Evolutionary conservation across 2,329 filamentous ascomycete genomes (phyloP).

Genomic region (Corniculantispora saksenae): DNA sequence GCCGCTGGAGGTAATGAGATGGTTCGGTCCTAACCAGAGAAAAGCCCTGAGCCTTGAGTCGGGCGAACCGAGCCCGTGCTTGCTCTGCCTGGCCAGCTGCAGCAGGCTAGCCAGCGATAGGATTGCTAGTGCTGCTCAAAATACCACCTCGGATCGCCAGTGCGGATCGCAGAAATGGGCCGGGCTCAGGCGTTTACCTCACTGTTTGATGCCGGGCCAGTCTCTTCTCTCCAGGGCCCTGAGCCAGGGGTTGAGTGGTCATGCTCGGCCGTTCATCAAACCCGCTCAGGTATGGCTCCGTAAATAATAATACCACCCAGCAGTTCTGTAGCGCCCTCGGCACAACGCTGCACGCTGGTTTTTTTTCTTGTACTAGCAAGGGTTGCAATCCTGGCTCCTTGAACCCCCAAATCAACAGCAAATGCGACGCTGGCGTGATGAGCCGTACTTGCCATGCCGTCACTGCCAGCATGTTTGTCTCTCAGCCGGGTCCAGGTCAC

Average conservation of each 20-base stretch:
- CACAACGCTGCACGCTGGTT: not conserved
- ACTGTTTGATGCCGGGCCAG: not conserved
- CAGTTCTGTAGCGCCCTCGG: slow-evolving; percentile 1
- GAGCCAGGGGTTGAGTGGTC: slow-evolving; percentile 1
- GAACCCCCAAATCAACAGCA: not conserved
- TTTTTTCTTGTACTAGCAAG: slow-evolving; percentile 3
- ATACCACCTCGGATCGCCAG: slow-evolving; percentile 18
- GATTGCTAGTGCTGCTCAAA: slow-evolving; percentile 4
- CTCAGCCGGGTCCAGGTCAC: not conserved
- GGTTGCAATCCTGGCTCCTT: too few relatives aligned
- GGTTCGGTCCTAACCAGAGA: not conserved
- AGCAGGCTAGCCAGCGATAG: not conserved
- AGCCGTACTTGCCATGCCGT: not conserved
- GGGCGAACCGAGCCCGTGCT: not conserved
- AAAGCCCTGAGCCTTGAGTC: slow-evolving; percentile 14
- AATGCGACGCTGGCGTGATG: not conserved
- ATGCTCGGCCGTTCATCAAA: slow-evolving; percentile 15
- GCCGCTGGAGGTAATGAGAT: not conserved
- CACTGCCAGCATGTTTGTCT: not conserved
- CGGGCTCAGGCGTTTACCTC: not conserved
- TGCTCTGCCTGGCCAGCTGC: not conserved
- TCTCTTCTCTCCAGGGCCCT: not conserved
- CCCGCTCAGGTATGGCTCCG: slow-evolving; percentile 12
- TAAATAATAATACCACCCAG: slow-evolving; percentile 12
- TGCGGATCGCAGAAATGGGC: slow-evolving; percentile 16